These are phyloP conservation scores for Entomortierella chlamydospora DNA, from an alignment of 192 early-diverging fungal species.

Conservation along the genomic window DNA sequence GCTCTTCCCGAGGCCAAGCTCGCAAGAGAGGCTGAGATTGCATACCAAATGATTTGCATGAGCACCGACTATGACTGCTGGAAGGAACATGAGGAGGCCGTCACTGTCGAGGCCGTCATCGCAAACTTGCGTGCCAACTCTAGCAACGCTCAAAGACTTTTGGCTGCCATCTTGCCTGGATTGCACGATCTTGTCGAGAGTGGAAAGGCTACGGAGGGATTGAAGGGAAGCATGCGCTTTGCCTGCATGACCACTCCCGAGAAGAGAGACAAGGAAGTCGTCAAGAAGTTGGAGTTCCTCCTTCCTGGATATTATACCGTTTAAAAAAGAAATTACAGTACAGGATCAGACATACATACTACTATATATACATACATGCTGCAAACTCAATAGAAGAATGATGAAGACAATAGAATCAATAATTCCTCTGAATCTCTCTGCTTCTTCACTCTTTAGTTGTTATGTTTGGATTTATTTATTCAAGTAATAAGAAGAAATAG, in stretches of 20 bases:
- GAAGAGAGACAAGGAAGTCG: conserved; percentile 76
- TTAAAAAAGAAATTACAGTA: not conserved
- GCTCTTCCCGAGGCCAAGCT: conserved; percentile 97
- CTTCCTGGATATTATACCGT: conserved; percentile 81
- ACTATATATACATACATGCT: too few species aligned
- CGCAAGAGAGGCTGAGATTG: conserved; percentile 97
- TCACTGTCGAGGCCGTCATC: conserved; percentile 89
- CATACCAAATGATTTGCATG: conserved; percentile 99
- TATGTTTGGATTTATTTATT: too few species aligned
- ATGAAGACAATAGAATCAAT: not conserved
- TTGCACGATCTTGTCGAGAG: conserved; percentile 71
- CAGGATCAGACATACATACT: not conserved
- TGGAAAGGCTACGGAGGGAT: conserved; percentile 64
- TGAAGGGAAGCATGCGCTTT: conserved; percentile 87
- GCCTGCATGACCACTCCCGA: conserved; percentile 85
- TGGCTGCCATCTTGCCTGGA: conserved; percentile 82
- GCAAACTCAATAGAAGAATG: too few species aligned
- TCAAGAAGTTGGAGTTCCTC: conserved; percentile 84
- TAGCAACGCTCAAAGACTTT: conserved; percentile 83
- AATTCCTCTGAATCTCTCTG: not conserved
- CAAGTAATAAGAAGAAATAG: too few species aligned
- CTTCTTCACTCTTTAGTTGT: too few species aligned
- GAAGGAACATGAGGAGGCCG: conserved; percentile 82
- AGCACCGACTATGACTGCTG: conserved; percentile 98
- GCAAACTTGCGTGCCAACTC: conserved; percentile 89